These are phyloP conservation scores for Dioscorea alata DNA, from an alignment of 106 monocot species.

Conservation along the genomic window DNA sequence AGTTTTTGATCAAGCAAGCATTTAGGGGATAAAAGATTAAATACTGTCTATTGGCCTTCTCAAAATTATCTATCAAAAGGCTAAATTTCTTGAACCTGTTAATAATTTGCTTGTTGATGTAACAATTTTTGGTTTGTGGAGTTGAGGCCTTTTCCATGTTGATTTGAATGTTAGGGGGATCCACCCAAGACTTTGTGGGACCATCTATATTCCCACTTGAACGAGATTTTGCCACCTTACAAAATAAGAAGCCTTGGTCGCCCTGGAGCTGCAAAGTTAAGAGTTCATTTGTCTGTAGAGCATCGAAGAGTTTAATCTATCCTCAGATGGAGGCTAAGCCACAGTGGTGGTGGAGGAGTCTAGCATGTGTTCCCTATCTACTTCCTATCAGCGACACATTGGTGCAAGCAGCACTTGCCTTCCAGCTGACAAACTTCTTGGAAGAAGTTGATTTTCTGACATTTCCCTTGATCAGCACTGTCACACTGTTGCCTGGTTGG, in stretches of 20 bases:
- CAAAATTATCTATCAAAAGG: too few relatives aligned
- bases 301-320: constrained; percentile 3
- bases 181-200: neutral
- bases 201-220: neutral
- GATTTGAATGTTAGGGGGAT: neutral
- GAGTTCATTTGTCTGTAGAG: neutral
- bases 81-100: too few relatives aligned
- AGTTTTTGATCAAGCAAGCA: too few relatives aligned
- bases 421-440: constrained; percentile 2
- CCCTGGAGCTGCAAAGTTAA: neutral
- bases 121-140: too few relatives aligned
- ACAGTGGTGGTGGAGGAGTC: constrained; percentile 11
- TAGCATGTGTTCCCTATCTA: constrained; percentile 6
- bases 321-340: neutral
- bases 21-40: too few relatives aligned
- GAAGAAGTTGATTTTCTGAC: constrained; percentile 2
- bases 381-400: neutral
- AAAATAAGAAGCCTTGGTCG: too few relatives aligned
- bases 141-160: too few relatives aligned
- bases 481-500: constrained; percentile 7
- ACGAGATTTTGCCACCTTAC: neutral
- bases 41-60: too few relatives aligned
- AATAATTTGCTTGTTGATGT: too few relatives aligned
- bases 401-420: neutral
- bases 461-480: neutral